phyloP scores from a whole-genome alignment of 2,329 filamentous ascomycete genomes.

The Graphilbum ipis-grandicollis region DNA sequence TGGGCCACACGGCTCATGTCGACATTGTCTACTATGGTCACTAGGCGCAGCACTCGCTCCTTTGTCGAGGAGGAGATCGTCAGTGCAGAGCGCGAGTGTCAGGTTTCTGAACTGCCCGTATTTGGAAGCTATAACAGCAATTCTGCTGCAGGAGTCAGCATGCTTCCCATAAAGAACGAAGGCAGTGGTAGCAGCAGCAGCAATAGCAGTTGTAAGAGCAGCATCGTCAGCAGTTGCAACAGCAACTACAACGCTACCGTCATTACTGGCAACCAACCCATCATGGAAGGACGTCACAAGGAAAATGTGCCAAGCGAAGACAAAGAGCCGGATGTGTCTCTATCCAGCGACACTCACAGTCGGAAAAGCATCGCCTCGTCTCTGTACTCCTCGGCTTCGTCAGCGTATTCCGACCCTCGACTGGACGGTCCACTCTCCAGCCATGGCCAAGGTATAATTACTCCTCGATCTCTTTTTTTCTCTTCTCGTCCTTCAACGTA shows the following conservation, averaged over 20 bases:
- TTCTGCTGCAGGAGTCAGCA: not conserved
- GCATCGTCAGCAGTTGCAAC: no score
- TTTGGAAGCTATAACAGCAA: not conserved
- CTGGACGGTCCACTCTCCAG: not conserved
- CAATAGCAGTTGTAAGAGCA: no score
- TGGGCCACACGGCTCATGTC: no score
- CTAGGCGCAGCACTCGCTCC: slow-evolving; percentile 8
- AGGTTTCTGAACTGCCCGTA: not conserved
- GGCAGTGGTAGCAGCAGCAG: not conserved
- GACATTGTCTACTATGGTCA: slow-evolving; percentile 4
- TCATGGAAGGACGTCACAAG: not conserved
- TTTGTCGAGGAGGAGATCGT: slow-evolving; percentile 8
- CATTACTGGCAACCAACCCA: no score
- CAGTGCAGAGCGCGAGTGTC: slow-evolving; percentile 5
- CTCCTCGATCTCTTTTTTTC: not conserved
- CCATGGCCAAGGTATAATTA: no score
- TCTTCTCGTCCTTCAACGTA: not conserved
- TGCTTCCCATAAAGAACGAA: not conserved
- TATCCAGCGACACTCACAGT: slow-evolving; percentile 4
- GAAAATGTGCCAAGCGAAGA: not conserved
- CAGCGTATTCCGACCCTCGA: not conserved
- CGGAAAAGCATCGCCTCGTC: slow-evolving; percentile 5
- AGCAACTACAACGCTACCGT: no score
- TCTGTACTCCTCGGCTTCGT: slow-evolving; percentile 1
- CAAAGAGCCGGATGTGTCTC: not conserved